phyloP scores from a whole-genome alignment of 176 grass and related monocot genomes.

The Musa acuminata region DNA sequence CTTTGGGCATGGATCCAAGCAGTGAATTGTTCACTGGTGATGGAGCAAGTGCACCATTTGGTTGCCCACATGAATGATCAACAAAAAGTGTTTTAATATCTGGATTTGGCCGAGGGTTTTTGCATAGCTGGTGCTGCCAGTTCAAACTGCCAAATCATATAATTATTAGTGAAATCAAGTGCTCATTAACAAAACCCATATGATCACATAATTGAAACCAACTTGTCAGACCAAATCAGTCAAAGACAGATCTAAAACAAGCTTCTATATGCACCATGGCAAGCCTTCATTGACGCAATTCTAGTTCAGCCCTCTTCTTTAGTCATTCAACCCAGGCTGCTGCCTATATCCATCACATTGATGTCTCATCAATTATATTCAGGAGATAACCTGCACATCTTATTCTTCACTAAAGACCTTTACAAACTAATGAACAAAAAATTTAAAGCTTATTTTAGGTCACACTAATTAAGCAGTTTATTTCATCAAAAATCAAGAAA shows the following conservation, averaged over 20 bases:
- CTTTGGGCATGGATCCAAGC: constrained; percentile 78
- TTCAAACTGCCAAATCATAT: constrained; percentile 68
- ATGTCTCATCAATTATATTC: too few species aligned
- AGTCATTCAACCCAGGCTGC: too few species aligned
- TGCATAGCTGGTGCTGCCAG: constrained; percentile 99
- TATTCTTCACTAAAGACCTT: too few species aligned
- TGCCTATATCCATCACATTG: too few species aligned
- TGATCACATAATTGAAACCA: background rate
- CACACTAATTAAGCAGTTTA: too few species aligned
- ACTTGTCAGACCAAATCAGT: background rate
- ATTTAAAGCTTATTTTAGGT: too few species aligned
- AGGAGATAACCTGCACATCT: too few species aligned
- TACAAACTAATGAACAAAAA: too few species aligned
- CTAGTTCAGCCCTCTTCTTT: background rate
- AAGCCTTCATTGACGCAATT: background rate
- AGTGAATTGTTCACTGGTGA: constrained; percentile 80
- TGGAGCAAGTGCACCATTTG: constrained; percentile 93
- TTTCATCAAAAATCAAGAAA: too few species aligned
- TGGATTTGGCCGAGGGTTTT: constrained; percentile 97
- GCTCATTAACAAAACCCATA: background rate
- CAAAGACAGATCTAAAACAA: constrained; percentile 5
- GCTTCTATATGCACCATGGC: too few species aligned
- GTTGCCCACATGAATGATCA: constrained; percentile 93
- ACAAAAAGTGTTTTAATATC: constrained; percentile 99
- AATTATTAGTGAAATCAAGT: constrained; percentile 11